Percentiles rank a stretch among this genome's conserved stretches.
phyloP scores from a whole-genome alignment of 2,329 filamentous ascomycete species.

The Domatiomyces catenatus region DNA sequence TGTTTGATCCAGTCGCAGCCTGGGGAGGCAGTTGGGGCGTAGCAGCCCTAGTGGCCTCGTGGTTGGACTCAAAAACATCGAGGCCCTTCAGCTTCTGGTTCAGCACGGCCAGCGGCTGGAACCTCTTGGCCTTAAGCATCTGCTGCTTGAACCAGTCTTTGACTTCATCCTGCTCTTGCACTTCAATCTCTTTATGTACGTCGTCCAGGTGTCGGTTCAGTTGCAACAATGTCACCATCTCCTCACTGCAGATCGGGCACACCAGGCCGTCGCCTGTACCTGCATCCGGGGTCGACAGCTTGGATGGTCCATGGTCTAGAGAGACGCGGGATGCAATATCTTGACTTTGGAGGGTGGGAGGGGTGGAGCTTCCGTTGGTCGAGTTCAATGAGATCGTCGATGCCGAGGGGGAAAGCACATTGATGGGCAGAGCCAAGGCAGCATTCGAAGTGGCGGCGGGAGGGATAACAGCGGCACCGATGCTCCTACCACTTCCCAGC shows the following conservation, averaged over 20 bases:
- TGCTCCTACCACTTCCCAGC: constrained; percentile 60
- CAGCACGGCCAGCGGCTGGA: constrained; percentile 77
- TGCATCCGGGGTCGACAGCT: constrained; percentile 33
- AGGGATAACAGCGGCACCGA: constrained; percentile 48
- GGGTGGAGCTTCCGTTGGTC: constrained; percentile 46
- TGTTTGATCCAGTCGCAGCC: constrained; percentile 19
- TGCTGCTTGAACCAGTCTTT: constrained; percentile 96
- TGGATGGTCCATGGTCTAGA: constrained; percentile 43
- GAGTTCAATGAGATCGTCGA: constrained; percentile 70
- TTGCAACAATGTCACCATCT: constrained; percentile 94
- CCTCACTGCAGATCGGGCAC: constrained; percentile 95
- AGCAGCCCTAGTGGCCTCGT: constrained; percentile 37
- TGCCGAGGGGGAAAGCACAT: constrained; percentile 44
- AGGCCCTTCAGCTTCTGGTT: constrained; percentile 88
- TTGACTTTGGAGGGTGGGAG: constrained; percentile 51
- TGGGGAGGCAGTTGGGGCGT: constrained; percentile 9
- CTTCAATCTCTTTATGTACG: constrained; percentile 74
- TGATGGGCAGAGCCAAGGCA: constrained; percentile 26
- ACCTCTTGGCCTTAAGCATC: constrained; percentile 81
- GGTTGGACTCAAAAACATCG: constrained; percentile 88
- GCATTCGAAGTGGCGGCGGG: constrained; percentile 30
- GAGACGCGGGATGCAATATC: constrained; percentile 73
- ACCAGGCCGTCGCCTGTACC: constrained; percentile 54
- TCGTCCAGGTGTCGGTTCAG: constrained; percentile 85
- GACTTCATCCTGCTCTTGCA: constrained; percentile 79